These are phyloP conservation scores for Primulina huaijiensis DNA, from an alignment of 257 asterid species.

Conservation along the genomic window DNA sequence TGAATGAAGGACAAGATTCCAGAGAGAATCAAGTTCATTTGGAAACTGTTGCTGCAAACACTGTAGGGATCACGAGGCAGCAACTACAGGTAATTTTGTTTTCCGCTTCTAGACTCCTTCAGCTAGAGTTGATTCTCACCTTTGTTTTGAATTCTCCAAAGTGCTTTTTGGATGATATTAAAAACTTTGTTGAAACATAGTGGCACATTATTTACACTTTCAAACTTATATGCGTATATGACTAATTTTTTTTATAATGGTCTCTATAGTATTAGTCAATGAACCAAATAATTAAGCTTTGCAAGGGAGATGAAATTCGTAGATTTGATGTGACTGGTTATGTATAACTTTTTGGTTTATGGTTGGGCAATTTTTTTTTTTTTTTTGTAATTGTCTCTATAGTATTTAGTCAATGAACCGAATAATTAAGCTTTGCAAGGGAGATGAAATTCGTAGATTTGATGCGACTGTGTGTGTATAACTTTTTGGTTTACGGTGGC, in stretches of 20 bases:
- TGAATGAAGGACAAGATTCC: constrained; percentile 35
- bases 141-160: constrained; percentile 7
- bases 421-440: neutral
- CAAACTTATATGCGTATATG: neutral
- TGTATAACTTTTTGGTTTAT: neutral
- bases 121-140: neutral
- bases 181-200: neutral
- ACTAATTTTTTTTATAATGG: neutral
- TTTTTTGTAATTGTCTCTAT: no score
- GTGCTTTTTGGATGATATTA: constrained; percentile 5
- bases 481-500: neutral
- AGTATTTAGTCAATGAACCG: neutral
- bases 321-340: neutral
- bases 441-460: neutral
- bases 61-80: constrained; percentile 66
- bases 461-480: neutral
- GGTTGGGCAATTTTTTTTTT: neutral
- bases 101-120: neutral
- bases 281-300: neutral
- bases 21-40: constrained; percentile 37
- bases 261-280: neutral
- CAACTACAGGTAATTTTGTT: constrained; percentile 61
- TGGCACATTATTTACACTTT: constrained; percentile 6
- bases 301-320: neutral
- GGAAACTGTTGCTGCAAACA: constrained; percentile 49